A percentile compares a stretch with the other conserved stretches of the same genome.
Evolutionary conservation across 371 early-diverging fungal genomes (phyloP).

Genomic region (Mucor piriformis): DNA sequence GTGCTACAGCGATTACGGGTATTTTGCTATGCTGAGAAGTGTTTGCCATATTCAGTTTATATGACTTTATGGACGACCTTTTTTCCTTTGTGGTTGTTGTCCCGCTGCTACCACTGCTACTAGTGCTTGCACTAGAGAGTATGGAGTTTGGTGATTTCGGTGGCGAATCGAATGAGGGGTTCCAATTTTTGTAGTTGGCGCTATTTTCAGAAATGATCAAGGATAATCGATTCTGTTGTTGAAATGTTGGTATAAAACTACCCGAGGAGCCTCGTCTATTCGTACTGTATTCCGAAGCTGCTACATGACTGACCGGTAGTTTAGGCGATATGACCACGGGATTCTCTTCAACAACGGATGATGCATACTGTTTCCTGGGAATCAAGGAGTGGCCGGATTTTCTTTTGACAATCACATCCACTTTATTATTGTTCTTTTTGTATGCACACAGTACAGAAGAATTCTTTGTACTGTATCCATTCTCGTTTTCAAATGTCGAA

Average conservation of each 20-base stretch:
- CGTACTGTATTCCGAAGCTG: neutral
- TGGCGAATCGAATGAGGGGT: neutral
- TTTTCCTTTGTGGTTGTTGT: neutral
- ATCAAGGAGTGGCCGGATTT: constrained; percentile 2
- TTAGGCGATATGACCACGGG: neutral
- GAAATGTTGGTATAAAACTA: constrained; percentile 2
- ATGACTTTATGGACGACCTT: neutral
- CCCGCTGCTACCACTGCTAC: neutral
- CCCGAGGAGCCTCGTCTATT: neutral
- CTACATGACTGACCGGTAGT: neutral
- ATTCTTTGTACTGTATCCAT: neutral
- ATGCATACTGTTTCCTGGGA: neutral
- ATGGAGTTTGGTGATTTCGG: neutral
- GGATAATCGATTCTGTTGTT: neutral
- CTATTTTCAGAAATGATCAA: neutral
- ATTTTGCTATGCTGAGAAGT: neutral
- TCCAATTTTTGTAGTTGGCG: neutral
- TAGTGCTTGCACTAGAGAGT: constrained; percentile 3
- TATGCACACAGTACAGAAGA: neutral
- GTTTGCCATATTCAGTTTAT: neutral
- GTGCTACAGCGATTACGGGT: neutral
- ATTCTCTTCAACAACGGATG: neutral
- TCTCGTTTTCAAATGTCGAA: no score
- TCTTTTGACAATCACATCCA: neutral
- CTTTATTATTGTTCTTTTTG: neutral